Conservation (phyloP, 129 eudicot genomes). For the Lactuca sativa region DNA sequence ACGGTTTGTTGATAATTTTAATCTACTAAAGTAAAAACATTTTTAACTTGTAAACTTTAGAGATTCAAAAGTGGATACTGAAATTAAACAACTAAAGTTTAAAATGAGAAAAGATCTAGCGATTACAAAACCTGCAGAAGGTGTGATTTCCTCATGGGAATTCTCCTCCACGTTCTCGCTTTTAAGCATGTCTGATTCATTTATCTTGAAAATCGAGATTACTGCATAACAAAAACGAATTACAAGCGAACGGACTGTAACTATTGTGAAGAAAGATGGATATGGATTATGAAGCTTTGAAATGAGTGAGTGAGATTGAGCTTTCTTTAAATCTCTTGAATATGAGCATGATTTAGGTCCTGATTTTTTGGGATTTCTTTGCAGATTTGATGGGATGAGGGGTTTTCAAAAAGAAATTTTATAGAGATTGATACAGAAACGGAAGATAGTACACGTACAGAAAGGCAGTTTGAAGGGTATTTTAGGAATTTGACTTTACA, state of each 20-base stretch:
- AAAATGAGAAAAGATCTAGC: slow-evolving; percentile 38
- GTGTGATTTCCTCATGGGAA: slow-evolving; percentile 91
- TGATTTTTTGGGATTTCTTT: too few species aligned
- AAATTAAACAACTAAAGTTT: slow-evolving; percentile 25
- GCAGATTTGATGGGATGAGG: too few species aligned
- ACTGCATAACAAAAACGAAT: slow-evolving; percentile 1
- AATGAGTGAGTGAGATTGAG: neutral
- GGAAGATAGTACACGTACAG: too few species aligned
- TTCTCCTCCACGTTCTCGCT: slow-evolving; percentile 40
- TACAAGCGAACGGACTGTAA: neutral
- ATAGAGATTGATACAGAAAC: too few species aligned
- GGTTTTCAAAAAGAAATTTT: too few species aligned
- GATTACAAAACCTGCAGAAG: slow-evolving; percentile 94
- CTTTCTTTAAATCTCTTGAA: too few species aligned
- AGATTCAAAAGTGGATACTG: slow-evolving; percentile 15
- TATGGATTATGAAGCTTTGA: slow-evolving; percentile 8
- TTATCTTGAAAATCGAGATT: neutral
- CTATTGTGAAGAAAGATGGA: neutral
- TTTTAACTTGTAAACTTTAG: neutral
- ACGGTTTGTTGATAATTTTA: neutral
- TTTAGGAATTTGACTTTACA: too few species aligned
- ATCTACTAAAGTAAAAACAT: neutral
- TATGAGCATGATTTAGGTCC: too few species aligned
- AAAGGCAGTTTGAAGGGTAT: too few species aligned
- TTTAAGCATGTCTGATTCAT: slow-evolving; percentile 38